Conservation (phyloP, 176 grass and related monocot species). For the Olyra latifolia region DNA sequence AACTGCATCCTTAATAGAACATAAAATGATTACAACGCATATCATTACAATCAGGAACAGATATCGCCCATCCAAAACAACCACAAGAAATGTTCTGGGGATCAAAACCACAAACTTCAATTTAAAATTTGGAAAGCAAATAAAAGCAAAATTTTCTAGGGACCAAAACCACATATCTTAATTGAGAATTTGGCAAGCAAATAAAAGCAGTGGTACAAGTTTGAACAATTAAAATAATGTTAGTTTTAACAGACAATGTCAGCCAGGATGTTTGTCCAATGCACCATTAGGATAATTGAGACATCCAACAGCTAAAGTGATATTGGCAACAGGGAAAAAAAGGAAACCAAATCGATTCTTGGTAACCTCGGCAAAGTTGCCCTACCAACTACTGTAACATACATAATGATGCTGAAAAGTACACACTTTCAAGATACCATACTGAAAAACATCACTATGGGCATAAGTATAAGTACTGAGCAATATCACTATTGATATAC, state of each 20-base stretch:
- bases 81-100: background rate
- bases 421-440: background rate
- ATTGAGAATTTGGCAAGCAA: background rate
- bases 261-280: constrained; percentile 12
- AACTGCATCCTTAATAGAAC: background rate
- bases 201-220: background rate
- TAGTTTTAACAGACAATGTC: constrained; percentile 6
- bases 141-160: too few species aligned
- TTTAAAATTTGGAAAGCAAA: too few species aligned
- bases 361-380: constrained; percentile 59
- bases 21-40: background rate
- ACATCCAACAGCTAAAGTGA: constrained; percentile 24
- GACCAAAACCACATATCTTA: background rate
- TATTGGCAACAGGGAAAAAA: constrained; percentile 60
- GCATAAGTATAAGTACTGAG: too few species aligned
- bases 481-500: background rate
- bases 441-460: background rate
- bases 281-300: constrained; percentile 23
- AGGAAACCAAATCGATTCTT: constrained; percentile 53
- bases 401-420: background rate
- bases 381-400: background rate
- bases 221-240: background rate
- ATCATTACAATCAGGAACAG: background rate
- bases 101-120: too few species aligned
- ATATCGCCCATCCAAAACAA: background rate